Evolutionary conservation across 2,329 filamentous ascomycete genomes (phyloP).

Genomic region (Cladosporium velox): DNA sequence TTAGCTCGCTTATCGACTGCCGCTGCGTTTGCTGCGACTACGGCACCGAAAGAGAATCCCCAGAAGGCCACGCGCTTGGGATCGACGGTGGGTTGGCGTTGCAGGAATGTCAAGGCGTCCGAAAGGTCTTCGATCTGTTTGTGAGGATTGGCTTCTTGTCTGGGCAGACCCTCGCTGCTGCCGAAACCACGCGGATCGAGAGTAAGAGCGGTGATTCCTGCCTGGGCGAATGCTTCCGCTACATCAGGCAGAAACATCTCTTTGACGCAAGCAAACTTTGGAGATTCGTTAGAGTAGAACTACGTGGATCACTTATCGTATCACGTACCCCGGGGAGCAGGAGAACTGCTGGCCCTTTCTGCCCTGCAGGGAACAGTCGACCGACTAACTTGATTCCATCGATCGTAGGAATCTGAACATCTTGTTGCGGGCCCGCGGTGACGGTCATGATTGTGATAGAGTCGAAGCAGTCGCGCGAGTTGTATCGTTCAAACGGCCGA

Average conservation of each 20-base stretch:
- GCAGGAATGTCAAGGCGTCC: conserved; percentile 43
- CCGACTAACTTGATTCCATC: not conserved
- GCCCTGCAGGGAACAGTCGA: not conserved
- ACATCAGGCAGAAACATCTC: conserved; percentile 40
- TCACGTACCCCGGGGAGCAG: not conserved
- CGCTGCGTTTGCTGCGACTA: conserved; percentile 34
- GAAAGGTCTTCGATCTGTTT: conserved; percentile 38
- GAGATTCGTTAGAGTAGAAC: not conserved
- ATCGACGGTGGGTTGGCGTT: conserved; percentile 34
- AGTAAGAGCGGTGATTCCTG: conserved; percentile 40
- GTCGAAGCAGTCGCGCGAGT: not conserved
- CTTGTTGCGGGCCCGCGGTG: not conserved
- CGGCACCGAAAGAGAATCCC: conserved; percentile 40
- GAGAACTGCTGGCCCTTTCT: not conserved
- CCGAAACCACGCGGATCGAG: conserved; percentile 44
- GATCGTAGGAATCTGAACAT: not conserved
- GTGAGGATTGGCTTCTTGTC: conserved; percentile 42
- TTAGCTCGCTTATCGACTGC: conserved; percentile 38
- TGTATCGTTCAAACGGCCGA: not conserved
- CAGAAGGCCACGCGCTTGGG: conserved; percentile 39
- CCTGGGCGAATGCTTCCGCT: conserved; percentile 38
- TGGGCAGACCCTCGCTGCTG: conserved; percentile 42
- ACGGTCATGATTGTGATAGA: not conserved
- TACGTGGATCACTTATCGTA: not conserved
- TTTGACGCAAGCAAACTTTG: conserved; percentile 38